Conservation (phyloP, 495 filamentous ascomycete genomes). For the Penicillium arizonense region DNA sequence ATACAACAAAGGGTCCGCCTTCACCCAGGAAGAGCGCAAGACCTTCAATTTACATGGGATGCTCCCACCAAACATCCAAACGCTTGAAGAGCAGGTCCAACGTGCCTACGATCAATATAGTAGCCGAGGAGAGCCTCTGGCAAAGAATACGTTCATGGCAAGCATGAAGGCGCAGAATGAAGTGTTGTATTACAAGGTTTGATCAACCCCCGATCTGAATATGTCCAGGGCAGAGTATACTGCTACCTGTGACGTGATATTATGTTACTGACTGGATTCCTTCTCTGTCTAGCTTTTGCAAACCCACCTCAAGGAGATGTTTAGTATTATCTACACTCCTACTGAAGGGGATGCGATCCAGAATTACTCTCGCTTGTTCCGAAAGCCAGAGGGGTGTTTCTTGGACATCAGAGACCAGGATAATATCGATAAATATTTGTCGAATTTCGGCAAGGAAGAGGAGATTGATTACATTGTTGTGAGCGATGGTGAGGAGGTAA, state of each 20-base stretch:
- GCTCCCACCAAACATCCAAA: conserved; percentile 69
- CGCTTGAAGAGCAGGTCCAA: conserved; percentile 72
- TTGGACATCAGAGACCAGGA: conserved; percentile 51
- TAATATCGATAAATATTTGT: conserved; percentile 59
- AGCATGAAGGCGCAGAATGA: conserved; percentile 80
- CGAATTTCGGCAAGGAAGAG: conserved; percentile 63
- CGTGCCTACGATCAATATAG: conserved; percentile 79
- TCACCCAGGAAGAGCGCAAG: conserved; percentile 63
- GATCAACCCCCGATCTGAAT: neutral
- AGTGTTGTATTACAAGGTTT: conserved; percentile 25
- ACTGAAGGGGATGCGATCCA: conserved; percentile 91
- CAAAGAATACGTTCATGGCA: conserved; percentile 80
- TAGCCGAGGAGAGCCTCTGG: conserved; percentile 55
- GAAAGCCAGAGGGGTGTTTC: conserved; percentile 73
- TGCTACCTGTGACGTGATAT: neutral
- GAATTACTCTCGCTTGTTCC: conserved; percentile 77
- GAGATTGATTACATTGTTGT: conserved; percentile 91
- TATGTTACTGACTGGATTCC: neutral
- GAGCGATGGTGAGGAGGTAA: conserved; percentile 68
- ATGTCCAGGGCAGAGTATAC: no score
- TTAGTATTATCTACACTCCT: conserved; percentile 84
- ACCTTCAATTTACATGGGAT: conserved; percentile 70
- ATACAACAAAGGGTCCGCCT: conserved; percentile 83
- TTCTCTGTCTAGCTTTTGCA: conserved; percentile 49
- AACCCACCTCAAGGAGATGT: conserved; percentile 79